Base-by-base conservation (phyloP, 2,329 filamentous ascomycete species). In the Paraphoma sp. region DNA sequence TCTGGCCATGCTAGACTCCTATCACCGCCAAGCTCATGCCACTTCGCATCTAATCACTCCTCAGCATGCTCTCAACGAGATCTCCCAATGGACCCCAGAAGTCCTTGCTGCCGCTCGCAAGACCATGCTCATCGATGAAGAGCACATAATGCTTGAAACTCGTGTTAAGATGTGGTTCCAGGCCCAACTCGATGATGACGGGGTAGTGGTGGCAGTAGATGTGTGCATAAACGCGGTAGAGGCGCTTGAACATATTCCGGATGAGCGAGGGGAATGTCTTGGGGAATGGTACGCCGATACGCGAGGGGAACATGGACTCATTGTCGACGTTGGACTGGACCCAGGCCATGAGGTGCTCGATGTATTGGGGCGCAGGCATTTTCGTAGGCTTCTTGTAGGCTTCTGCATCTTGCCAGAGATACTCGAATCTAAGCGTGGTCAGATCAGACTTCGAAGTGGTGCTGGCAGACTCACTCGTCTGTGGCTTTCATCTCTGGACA, bases 401-500 rank as follows among this genome's bases (percentile, higher is more conserved):
- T 71, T 96, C 93, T 59, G 85, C 91, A 79, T 99, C 94, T 81
- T 99, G 95, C 95, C 95, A 99, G 65, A 99, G 89, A 79, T 99
- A 99, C 79, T 99, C 95, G 78, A 98, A 99, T 73, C 91, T 94
- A 40, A 0, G 1, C 5, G 3, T 6, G 56, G 48, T 68, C 41
- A 68, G 48, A 17, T 33, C 12, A 7, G n/a, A 29, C 6, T 14
- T 11, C n/a, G 9, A 12, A 8, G 18, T 5, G 23, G 16, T 17
- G 14, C 6, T 14, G 10, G 16, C 31, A 33, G 18, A 33, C 87
- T 63, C 84, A 95, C 90, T 99, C 95, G 80, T 99, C 96, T 9
- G 95, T 99, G n/a, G 95, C 95, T 80, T 99, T 99, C 95, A 99
- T 99, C 81, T 98, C 95, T 0, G 95, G 95, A 77, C 95, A 99